Conservation (phyloP, 345 rosid genomes). For the Salix koriyanagi region DNA sequence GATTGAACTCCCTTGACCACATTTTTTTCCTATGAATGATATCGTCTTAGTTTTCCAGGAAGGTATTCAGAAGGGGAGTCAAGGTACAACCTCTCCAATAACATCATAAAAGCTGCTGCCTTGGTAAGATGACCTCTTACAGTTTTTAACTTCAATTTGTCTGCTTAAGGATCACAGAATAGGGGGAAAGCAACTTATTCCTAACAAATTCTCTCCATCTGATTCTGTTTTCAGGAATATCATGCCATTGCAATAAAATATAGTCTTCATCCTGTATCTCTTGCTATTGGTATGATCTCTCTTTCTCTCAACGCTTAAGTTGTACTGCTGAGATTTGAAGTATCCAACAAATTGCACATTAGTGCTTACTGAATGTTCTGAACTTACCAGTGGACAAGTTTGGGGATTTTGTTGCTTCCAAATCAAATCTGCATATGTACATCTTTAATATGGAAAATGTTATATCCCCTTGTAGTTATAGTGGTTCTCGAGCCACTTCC, state of each 20-base stretch:
- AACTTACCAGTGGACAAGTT: background rate
- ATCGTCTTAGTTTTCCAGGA: constrained; percentile 28
- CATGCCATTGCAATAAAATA: constrained; percentile 36
- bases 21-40: background rate
- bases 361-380: background rate
- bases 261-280: constrained; percentile 45
- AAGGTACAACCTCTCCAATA: constrained; percentile 39
- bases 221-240: constrained; percentile 38
- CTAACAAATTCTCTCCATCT: background rate
- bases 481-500: background rate
- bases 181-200: background rate
- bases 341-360: background rate
- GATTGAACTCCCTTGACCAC: background rate
- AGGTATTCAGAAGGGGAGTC: constrained; percentile 45
- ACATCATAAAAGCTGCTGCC: constrained; percentile 27
- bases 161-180: background rate
- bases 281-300: constrained; percentile 45
- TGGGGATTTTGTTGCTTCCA: background rate
- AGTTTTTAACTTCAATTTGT: background rate
- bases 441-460: background rate
- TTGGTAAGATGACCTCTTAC: constrained; percentile 24
- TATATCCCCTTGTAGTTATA: background rate
- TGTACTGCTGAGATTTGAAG: background rate
- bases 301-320: background rate
- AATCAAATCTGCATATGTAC: background rate